Evolutionary conservation across 148 eudicot genomes (phyloP).

Genomic region (Polygonum maritimum): DNA sequence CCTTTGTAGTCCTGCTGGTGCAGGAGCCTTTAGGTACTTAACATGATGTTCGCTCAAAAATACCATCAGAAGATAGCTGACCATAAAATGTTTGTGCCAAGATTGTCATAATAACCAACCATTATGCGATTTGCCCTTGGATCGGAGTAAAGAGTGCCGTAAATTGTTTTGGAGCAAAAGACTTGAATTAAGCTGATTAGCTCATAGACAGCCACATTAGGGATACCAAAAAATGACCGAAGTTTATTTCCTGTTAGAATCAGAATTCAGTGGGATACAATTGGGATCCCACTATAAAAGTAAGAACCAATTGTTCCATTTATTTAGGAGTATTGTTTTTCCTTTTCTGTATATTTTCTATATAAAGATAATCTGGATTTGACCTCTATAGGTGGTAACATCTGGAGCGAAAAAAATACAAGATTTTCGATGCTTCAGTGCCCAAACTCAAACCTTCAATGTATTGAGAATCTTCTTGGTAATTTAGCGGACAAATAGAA

Average conservation of each 20-base stretch:
- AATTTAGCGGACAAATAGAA: background rate
- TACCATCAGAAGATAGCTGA: background rate
- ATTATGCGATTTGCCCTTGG: background rate
- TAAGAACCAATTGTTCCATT: background rate
- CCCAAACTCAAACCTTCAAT: background rate
- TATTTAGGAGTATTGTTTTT: background rate
- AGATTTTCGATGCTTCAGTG: background rate
- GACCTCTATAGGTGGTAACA: background rate
- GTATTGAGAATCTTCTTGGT: background rate
- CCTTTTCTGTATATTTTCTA: background rate
- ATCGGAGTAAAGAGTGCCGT: background rate
- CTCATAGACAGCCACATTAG: background rate
- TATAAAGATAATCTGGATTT: background rate
- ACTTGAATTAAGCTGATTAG: background rate
- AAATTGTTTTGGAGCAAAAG: background rate
- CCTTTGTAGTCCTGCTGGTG: background rate
- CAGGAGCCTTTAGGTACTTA: background rate
- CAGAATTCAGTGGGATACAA: conserved; percentile 4
- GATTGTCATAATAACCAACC: background rate
- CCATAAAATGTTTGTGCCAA: background rate
- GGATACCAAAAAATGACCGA: background rate
- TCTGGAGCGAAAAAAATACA: background rate
- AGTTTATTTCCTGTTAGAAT: background rate
- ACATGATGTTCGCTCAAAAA: background rate
- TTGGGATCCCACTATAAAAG: background rate